Base-by-base conservation (phyloP, 2,329 filamentous ascomycete genomes). In the Talaromyces amestolkiae region DNA sequence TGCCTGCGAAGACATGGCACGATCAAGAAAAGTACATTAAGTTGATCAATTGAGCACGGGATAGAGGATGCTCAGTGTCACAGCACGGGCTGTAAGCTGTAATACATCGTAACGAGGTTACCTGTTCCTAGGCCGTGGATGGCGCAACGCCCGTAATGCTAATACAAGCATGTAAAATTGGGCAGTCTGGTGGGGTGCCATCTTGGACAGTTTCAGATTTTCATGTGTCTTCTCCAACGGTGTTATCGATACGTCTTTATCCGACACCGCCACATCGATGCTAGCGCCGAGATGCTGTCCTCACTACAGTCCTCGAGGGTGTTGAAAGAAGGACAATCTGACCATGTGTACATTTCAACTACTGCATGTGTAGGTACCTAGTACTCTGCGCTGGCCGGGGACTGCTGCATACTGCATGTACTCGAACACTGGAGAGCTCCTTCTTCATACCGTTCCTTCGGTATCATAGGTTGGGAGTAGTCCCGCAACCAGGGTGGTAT, bases 401-500 rank as follows among this genome's bases (percentile, higher is more conserved):
- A 47, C 27, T 41, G 10, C 37, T 41, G 22, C 37, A 15, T 41
- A 31, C 59, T 51, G 59, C 31, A 51, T 51, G 31, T 61, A 53
- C 53, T 24, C n/a, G 31, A 19, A 13, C 51, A 37, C 37, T n/a
- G n/a, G 17, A 33, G 3, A 37, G 53, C 31, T 54, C 27, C 27
- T 33, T 22, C 31, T 54, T 54, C 27, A 22, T 35, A 6, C 31
- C 11, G 56, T 41, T 33, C 56, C 56, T 31, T 27, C 56, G 15
- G 19, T 43, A 33, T 63, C 61, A 56, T 63, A 62, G 60, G 60
- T 43, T 62, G 47, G 60, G 22, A 33, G 15, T 8, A 62, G 60
- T 63, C 61, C 47, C 61, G 61, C 61, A 68, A 65, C 66, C 63
- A 65, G 62, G 58, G 61, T 60, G 19, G 56, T 45, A 43, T 31